A percentile compares a stretch with the other conserved stretches of the same genome.
phyloP scores from a whole-genome alignment of 805 yeast species.

The Hanseniaspora mollemarum region DNA sequence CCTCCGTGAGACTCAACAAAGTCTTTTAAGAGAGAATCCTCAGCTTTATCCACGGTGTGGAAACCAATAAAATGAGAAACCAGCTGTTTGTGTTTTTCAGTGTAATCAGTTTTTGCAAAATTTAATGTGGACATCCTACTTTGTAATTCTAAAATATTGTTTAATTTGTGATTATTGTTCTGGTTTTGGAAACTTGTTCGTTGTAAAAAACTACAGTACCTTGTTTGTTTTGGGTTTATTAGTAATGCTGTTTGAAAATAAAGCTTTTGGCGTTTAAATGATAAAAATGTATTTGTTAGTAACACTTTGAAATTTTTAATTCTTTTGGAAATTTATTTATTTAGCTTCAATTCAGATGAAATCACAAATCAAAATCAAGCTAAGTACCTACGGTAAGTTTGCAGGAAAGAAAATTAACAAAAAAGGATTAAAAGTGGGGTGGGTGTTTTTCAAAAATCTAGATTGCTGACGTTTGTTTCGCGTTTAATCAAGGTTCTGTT shows the following conservation, averaged over 20 bases:
- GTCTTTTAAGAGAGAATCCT: conserved; percentile 65
- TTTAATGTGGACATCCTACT: conserved; percentile 8
- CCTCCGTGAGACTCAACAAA: conserved; percentile 81
- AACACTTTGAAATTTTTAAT: neutral
- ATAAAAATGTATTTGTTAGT: neutral
- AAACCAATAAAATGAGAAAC: conserved; percentile 73
- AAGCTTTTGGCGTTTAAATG: neutral
- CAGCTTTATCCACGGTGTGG: conserved; percentile 65
- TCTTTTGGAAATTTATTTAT: neutral
- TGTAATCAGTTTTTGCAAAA: conserved; percentile 28
- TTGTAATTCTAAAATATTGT: neutral
- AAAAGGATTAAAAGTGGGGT: neutral
- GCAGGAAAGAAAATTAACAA: too few relatives aligned
- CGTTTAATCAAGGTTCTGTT: too few relatives aligned
- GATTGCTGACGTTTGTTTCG: too few relatives aligned
- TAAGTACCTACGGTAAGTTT: too few relatives aligned
- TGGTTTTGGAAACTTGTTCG: neutral
- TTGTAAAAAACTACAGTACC: neutral
- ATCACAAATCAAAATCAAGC: neutral
- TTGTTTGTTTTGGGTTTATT: neutral
- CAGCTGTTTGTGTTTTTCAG: conserved; percentile 34
- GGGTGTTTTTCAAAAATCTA: too few relatives aligned
- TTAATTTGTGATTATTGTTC: neutral
- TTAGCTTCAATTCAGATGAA: neutral
- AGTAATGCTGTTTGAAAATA: neutral